Base-by-base conservation (phyloP, 768 basidiomycete species). In the Psilocybe subaeruginosa region DNA sequence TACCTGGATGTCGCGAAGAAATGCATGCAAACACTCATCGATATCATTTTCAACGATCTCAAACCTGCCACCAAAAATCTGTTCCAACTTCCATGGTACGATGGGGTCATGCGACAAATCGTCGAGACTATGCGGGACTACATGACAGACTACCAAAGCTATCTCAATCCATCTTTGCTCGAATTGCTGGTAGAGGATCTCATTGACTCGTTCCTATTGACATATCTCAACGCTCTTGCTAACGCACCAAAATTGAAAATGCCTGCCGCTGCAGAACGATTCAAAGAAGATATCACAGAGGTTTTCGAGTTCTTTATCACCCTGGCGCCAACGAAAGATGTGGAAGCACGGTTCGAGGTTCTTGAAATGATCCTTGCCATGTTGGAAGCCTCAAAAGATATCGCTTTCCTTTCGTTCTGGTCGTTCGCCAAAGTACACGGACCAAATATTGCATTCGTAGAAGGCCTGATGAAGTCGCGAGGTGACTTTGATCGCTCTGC, bases 1-100 rank as follows among this genome's bases (percentile, higher is more conserved):
- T 99, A 96, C 74, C 85, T 99, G 64, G 97, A 99, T 74, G 94
- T 99, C 41, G 96, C 96, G 55, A 99, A 99, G 81, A 93, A 93
- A 73, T 99, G 96, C 80, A 95, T 92, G 19, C 92, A 97, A 68
- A 91, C 91, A 0, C 85, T 99, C 59, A 95, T 99, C 69, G 92
- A 93, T 67, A 87, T 97, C 68, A 89, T 99, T 68, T 95, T 97
- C 80, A 92, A 97, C 74, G 97, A 99, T 72, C 77, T 99, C 66
- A 93, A 90, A 72, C 87, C 91, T 0, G 96, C 91, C 8, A 91
- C 87, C 14, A 95, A 93, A 72, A 82, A 80, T 41, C 81, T 99
- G 39, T 95, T 99, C 83, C 88, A 89, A 60, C 79, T 84, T 5
- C 66, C 82, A 1, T 99, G 97, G 97, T 99, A 99, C 73, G 93